Percentiles rank a stretch among this genome's conserved stretches.
phyloP scores from a whole-genome alignment of 257 asterid genomes.

The Solanum chiquidenum region DNA sequence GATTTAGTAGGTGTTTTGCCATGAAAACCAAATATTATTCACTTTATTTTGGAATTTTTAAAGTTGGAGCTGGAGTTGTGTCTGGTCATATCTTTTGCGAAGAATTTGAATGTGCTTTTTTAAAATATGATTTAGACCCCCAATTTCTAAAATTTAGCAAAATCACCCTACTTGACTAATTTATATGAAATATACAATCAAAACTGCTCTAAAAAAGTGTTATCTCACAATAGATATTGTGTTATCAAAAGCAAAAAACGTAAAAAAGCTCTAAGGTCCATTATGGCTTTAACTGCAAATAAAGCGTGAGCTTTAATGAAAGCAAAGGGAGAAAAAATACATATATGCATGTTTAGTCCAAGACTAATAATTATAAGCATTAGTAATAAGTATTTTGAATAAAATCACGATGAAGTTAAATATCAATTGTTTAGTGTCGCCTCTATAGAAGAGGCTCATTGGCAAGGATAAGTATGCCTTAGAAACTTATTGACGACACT shows the following conservation, averaged over 20 bases:
- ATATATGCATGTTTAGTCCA: neutral
- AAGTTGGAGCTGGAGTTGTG: neutral
- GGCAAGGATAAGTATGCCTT: neutral
- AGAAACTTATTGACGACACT: neutral
- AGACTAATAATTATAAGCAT: neutral
- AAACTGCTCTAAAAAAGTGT: neutral
- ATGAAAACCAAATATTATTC: neutral
- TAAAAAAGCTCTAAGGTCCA: neutral
- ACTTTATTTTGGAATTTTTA: neutral
- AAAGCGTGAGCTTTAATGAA: neutral
- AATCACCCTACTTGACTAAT: neutral
- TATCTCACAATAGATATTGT: neutral
- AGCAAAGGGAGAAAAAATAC: neutral
- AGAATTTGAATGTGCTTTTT: neutral
- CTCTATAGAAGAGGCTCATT: neutral
- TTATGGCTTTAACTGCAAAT: neutral
- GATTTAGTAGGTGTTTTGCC: neutral
- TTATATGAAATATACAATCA: neutral
- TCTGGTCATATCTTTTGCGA: neutral
- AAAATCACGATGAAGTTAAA: neutral
- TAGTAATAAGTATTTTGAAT: neutral
- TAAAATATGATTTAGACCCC: neutral
- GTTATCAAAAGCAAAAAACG: neutral
- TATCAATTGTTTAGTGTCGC: neutral
- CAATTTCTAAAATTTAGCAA: neutral